phyloP scores from a whole-genome alignment of 2,329 filamentous ascomycete species.

The Aspergillus fumigatus region DNA sequence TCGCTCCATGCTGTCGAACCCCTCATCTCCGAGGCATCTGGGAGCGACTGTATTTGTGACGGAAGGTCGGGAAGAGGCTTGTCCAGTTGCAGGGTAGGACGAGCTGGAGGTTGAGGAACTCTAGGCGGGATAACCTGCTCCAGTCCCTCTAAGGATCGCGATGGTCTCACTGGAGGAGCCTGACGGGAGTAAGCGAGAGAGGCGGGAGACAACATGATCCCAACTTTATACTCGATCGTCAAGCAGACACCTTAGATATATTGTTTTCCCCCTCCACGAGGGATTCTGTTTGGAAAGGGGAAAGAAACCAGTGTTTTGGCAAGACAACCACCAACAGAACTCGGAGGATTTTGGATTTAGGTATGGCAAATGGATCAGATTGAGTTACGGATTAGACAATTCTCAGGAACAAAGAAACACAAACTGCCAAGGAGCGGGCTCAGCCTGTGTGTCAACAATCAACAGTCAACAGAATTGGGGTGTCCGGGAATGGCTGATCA shows the following conservation, averaged over 20 bases:
- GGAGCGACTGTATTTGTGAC: slow-evolving; percentile 18
- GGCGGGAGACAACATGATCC: slow-evolving; percentile 20
- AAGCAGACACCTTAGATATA: background rate
- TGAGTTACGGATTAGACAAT: background rate
- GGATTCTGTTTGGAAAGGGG: background rate
- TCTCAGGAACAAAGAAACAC: background rate
- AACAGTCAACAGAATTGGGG: too few relatives aligned
- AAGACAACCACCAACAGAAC: background rate
- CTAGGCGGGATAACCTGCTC: slow-evolving; percentile 33
- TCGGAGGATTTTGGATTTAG: background rate
- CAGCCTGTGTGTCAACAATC: background rate
- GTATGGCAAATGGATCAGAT: background rate
- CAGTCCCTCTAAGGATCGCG: slow-evolving; percentile 34
- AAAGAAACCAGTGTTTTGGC: background rate
- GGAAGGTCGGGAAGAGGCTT: slow-evolving; percentile 32
- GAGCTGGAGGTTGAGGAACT: slow-evolving; percentile 11
- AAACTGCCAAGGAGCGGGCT: background rate
- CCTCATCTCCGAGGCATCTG: slow-evolving; percentile 14
- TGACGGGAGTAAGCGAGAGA: slow-evolving; percentile 17
- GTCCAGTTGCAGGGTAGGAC: slow-evolving; percentile 21
- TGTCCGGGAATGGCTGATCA: background rate
- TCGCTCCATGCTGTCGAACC: slow-evolving; percentile 27
- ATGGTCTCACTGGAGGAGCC: slow-evolving; percentile 31
- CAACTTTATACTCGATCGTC: background rate
- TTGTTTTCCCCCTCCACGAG: background rate